Conservation (phyloP, 2,329 filamentous ascomycete genomes). For the Ophioceras dolichostomum region DNA sequence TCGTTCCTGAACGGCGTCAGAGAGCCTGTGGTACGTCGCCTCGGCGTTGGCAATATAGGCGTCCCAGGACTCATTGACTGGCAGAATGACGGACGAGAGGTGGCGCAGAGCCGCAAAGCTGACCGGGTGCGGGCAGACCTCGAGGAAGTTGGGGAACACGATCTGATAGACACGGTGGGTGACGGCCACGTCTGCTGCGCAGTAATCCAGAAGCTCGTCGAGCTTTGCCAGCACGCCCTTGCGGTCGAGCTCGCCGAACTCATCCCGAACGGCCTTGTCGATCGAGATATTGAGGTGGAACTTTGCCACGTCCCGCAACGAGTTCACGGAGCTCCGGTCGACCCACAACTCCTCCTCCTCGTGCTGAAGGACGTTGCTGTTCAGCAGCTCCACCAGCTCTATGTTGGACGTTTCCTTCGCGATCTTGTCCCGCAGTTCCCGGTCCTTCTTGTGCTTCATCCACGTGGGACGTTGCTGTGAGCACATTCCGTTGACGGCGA, state of each 20-base stretch:
- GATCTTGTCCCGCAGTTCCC: constrained; percentile 71
- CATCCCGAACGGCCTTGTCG: constrained; percentile 77
- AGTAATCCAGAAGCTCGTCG: constrained; percentile 82
- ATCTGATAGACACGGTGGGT: constrained; percentile 92
- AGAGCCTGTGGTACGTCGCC: constrained; percentile 66
- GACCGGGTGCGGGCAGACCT: constrained; percentile 89
- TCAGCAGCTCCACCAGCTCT: constrained; percentile 60
- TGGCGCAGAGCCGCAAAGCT: constrained; percentile 92
- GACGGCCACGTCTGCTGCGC: constrained; percentile 83
- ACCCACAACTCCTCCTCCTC: constrained; percentile 96
- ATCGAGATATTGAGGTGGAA: constrained; percentile 89
- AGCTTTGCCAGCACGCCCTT: constrained; percentile 57
- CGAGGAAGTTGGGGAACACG: constrained; percentile 80
- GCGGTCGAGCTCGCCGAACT: constrained; percentile 73
- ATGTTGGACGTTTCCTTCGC: constrained; percentile 57
- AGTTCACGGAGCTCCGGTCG: constrained; percentile 88
- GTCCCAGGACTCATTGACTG: constrained; percentile 80
- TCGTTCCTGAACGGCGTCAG: constrained; percentile 65
- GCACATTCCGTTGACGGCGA: constrained; percentile 98
- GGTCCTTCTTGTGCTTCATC: constrained; percentile 92
- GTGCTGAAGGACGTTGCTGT: constrained; percentile 53
- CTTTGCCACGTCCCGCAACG: constrained; percentile 85
- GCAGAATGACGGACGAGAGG: constrained; percentile 85
- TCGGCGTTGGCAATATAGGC: constrained; percentile 76
- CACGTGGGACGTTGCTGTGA: constrained; percentile 90